Conservation (phyloP, 2,329 filamentous ascomycete genomes). For the Alternaria incomplexa region DNA sequence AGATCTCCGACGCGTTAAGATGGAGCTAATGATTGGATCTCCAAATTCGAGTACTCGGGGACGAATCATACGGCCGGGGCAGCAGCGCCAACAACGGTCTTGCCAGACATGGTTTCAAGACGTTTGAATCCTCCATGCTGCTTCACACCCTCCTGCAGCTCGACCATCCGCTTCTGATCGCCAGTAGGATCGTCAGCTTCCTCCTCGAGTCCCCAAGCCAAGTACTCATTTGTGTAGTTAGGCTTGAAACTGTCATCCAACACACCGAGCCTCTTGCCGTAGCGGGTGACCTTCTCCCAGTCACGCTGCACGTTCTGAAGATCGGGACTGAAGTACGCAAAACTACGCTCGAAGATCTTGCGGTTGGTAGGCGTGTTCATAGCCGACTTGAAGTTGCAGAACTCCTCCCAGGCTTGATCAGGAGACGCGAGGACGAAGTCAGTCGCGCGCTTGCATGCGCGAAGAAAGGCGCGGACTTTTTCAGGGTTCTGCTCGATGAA, state of each 20-base stretch:
- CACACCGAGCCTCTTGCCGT: constrained; percentile 75
- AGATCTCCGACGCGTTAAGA: neutral
- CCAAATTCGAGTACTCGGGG: neutral
- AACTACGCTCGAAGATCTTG: constrained; percentile 81
- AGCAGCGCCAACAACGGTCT: constrained; percentile 24
- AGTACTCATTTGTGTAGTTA: constrained; percentile 77
- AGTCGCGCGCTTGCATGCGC: constrained; percentile 75
- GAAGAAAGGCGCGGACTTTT: constrained; percentile 71
- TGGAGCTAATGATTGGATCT: constrained; percentile 5
- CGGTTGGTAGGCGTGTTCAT: constrained; percentile 73
- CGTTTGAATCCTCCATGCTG: constrained; percentile 68
- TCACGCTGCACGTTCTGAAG: constrained; percentile 76
- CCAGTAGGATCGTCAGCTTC: constrained; percentile 72
- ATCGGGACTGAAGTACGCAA: constrained; percentile 76
- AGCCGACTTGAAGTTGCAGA: constrained; percentile 73
- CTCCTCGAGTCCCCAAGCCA: constrained; percentile 68
- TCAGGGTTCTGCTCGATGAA: constrained; percentile 72
- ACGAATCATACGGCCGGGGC: constrained; percentile 9
- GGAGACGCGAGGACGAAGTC: constrained; percentile 73
- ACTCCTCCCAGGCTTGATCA: constrained; percentile 68
- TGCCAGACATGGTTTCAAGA: constrained; percentile 37
- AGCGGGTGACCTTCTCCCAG: constrained; percentile 78
- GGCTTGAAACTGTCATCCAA: constrained; percentile 67
- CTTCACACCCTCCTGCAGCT: constrained; percentile 71
- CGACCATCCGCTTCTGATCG: constrained; percentile 77